A percentile compares a stretch with the other conserved stretches of the same genome.
Evolutionary conservation across 768 basidiomycete species (phyloP).

Genomic region (Lentinula raphanica): DNA sequence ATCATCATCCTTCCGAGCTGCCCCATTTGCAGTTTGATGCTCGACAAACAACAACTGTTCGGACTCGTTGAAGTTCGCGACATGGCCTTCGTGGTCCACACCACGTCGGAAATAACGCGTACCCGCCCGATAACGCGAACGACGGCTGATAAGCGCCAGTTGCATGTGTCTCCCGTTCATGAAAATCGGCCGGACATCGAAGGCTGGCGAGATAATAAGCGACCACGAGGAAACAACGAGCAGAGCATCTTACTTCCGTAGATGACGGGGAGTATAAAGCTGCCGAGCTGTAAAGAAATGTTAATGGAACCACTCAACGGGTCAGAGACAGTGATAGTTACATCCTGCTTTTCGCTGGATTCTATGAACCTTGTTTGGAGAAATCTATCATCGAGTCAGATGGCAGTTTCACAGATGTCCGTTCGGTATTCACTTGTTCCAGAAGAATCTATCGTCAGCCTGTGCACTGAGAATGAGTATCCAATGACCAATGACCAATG

Average conservation of each 20-base stretch:
- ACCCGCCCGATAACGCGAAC: constrained; percentile 90
- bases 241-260: constrained; percentile 76
- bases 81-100: constrained; percentile 82
- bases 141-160: constrained; percentile 85
- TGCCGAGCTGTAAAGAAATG: constrained; percentile 55
- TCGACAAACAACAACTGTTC: constrained; percentile 89
- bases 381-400: constrained; percentile 21
- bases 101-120: constrained; percentile 97
- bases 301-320: constrained; percentile 5
- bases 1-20: constrained; percentile 36
- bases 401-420: not conserved
- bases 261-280: constrained; percentile 88
- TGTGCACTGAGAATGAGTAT: constrained; percentile 24
- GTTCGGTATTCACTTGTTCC: constrained; percentile 67
- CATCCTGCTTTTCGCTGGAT: constrained; percentile 51
- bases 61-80: constrained; percentile 97
- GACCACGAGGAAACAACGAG: not conserved
- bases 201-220: constrained; percentile 45
- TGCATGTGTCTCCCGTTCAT: constrained; percentile 77
- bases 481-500: not conserved
- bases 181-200: constrained; percentile 73
- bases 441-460: constrained; percentile 97
- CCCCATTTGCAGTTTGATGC: constrained; percentile 37
- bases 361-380: constrained; percentile 35
- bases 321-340: constrained; percentile 32